phyloP scores from a whole-genome alignment of 139 green algal species.

The Chlorella sorokiniana region DNA sequence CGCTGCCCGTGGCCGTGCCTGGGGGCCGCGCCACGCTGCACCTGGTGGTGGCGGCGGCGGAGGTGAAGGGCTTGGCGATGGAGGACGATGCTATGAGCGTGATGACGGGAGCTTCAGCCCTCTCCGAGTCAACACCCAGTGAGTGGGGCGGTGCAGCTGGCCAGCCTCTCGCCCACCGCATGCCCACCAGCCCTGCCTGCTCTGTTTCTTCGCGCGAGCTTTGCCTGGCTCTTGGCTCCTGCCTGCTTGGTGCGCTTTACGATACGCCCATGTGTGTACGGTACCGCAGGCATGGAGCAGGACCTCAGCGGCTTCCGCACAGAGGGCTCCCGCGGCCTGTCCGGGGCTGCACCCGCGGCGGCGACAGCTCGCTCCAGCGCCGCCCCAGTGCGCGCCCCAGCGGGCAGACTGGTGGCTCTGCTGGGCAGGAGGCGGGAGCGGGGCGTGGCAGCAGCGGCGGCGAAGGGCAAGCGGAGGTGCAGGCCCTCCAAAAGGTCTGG shows the following conservation, averaged over 20 bases:
- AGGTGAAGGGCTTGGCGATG: constrained; percentile 21
- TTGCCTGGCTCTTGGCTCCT: too few species aligned
- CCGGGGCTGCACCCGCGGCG: background rate
- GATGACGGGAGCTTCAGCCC: constrained; percentile 29
- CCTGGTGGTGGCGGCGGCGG: constrained; percentile 1
- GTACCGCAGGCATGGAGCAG: background rate
- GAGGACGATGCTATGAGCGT: constrained; percentile 38
- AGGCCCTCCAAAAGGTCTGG: background rate
- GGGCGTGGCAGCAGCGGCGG: background rate
- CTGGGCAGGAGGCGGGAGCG: background rate
- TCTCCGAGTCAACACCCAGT: constrained; percentile 4
- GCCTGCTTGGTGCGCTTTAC: too few species aligned
- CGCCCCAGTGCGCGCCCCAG: background rate
- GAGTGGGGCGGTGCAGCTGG: background rate
- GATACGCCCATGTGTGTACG: background rate
- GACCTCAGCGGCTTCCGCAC: constrained; percentile 19
- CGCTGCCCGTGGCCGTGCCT: background rate
- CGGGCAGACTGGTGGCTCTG: background rate
- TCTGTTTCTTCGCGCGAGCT: background rate
- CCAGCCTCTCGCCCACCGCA: too few species aligned
- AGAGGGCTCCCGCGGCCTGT: background rate
- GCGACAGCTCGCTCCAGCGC: background rate
- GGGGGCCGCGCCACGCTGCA: constrained; percentile 5
- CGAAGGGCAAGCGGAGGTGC: background rate
- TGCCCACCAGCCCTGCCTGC: too few species aligned